Conservation (phyloP, 2,329 filamentous ascomycete genomes). For the Emergomyces orientalis region DNA sequence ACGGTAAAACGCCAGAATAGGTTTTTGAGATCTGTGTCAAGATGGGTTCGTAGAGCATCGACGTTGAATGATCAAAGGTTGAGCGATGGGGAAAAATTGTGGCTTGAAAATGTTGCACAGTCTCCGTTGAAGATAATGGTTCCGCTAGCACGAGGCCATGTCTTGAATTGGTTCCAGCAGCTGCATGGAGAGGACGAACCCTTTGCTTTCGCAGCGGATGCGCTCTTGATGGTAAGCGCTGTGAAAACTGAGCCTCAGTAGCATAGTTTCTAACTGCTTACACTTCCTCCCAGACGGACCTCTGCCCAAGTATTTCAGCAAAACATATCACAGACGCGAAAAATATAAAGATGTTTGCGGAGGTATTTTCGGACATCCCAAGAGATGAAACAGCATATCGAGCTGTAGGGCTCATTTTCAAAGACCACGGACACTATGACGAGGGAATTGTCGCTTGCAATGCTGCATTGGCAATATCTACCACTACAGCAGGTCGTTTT, state of each 20-base stretch:
- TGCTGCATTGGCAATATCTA: background rate
- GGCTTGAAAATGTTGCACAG: background rate
- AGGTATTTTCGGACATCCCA: background rate
- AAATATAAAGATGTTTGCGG: background rate
- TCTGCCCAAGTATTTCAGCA: background rate
- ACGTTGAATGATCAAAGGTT: background rate
- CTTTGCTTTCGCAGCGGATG: background rate
- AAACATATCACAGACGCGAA: background rate
- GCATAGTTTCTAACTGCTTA: background rate
- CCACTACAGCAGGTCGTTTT: background rate
- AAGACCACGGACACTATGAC: background rate
- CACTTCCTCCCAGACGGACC: background rate
- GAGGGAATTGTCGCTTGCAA: background rate
- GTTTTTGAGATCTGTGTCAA: background rate
- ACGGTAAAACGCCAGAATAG: background rate
- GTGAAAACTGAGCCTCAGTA: background rate
- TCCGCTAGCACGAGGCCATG: background rate
- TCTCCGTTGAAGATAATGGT: conserved; percentile 1
- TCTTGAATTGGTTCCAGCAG: conserved; percentile 1
- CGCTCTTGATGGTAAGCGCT: background rate
- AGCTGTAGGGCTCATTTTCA: background rate
- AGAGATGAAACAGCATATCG: conserved; percentile 1
- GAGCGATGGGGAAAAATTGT: background rate
- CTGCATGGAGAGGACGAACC: background rate
- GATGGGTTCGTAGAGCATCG: background rate